Evolutionary conservation across 345 rosid species (phyloP).

Genomic region (Passiflora organensis): DNA sequence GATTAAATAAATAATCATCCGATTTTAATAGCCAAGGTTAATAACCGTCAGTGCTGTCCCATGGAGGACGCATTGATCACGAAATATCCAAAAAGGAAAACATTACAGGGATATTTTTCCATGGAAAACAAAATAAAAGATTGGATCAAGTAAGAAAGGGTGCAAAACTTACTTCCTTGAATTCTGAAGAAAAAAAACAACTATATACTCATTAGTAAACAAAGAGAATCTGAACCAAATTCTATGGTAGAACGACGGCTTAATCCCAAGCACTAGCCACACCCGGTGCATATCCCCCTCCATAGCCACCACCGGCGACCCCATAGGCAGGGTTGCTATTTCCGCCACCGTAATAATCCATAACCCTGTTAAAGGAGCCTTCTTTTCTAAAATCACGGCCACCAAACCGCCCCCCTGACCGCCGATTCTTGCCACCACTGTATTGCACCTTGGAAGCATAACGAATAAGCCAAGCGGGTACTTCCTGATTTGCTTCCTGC

Average conservation of each 20-base stretch:
- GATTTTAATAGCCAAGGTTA: too few relatives aligned
- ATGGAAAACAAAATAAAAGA: not conserved
- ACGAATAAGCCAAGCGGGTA: conserved; percentile 28
- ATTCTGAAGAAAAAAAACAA: not conserved
- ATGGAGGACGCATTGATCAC: too few relatives aligned
- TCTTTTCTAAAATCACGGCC: conserved; percentile 28
- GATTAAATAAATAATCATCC: too few relatives aligned
- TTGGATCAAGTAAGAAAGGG: not conserved
- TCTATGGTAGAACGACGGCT: not conserved
- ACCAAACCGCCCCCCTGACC: conserved; percentile 24
- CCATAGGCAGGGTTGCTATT: conserved; percentile 13
- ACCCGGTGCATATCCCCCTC: conserved; percentile 20
- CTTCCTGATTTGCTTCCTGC: conserved; percentile 32
- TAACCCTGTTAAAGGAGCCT: conserved; percentile 10
- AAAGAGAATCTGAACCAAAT: conserved; percentile 6
- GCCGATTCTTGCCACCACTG: conserved; percentile 20
- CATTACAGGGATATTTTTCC: not conserved
- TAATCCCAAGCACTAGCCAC: conserved; percentile 33
- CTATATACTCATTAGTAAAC: conserved; percentile 13
- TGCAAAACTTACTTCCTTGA: not conserved
- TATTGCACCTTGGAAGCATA: conserved; percentile 17
- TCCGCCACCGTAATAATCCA: conserved; percentile 22
- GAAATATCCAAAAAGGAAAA: too few relatives aligned
- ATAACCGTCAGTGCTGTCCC: too few relatives aligned
- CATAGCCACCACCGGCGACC: conserved; percentile 11